Conservation (phyloP, 2,329 filamentous ascomycete genomes). For the Didymella exigua region DNA sequence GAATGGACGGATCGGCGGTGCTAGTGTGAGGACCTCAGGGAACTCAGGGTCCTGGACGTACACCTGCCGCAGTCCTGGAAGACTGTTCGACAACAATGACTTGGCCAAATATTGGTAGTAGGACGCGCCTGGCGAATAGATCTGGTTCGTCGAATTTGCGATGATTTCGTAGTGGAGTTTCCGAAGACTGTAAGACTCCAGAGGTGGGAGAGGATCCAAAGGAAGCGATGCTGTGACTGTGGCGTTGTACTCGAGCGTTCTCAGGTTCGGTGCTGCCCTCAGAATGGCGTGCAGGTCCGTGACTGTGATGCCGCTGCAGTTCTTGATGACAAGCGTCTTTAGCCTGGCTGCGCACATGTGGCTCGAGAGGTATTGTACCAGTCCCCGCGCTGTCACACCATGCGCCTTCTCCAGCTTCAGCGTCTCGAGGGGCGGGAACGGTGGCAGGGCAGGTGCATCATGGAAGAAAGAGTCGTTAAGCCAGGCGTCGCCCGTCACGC, state of each 20-base stretch:
- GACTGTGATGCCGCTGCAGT: constrained; percentile 70
- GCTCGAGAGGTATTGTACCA: constrained; percentile 70
- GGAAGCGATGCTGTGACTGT: constrained; percentile 64
- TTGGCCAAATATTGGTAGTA: constrained; percentile 87
- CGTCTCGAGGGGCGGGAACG: constrained; percentile 75
- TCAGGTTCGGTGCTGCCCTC: constrained; percentile 62
- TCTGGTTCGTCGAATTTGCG: constrained; percentile 62
- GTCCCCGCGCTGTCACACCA: constrained; percentile 71
- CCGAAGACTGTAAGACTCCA: constrained; percentile 71
- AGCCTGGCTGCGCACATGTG: constrained; percentile 62
- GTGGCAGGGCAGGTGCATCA: constrained; percentile 67
- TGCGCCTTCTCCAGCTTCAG: constrained; percentile 75
- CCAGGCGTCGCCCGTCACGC: constrained; percentile 70
- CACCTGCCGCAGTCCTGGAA: constrained; percentile 75
- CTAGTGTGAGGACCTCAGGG: constrained; percentile 76
- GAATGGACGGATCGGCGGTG: constrained; percentile 66
- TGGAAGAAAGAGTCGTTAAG: constrained; percentile 80
- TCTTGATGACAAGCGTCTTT: constrained; percentile 70
- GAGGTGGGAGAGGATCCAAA: constrained; percentile 62
- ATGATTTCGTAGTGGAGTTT: constrained; percentile 85
- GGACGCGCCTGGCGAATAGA: constrained; percentile 58
- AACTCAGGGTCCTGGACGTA: constrained; percentile 88
- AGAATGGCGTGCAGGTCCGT: constrained; percentile 67
- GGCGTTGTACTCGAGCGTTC: constrained; percentile 63
- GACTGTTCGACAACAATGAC: constrained; percentile 76